Evolutionary conservation across 169 alveolate genomes (phyloP), one percentile per base, ranked within the genome.

Genomic region (Cryptosporidium viatorum): DNA sequence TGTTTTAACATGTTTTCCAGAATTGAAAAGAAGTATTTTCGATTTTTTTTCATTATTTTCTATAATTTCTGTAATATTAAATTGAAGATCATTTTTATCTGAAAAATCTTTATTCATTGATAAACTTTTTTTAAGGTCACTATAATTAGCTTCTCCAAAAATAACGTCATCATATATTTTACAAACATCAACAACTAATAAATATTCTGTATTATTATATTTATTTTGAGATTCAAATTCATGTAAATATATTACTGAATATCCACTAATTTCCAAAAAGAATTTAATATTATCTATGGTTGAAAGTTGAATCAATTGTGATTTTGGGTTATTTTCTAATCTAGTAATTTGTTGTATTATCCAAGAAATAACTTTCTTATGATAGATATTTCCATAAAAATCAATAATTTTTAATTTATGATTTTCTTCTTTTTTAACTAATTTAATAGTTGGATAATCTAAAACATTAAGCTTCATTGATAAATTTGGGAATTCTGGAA

Each of bases 361-460:
- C 89, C 89, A 80, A 43, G 68, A 62, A 6, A 80, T 23, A 8
- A 80, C 69, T 33, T 39, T 80, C 50, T 80, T 65, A 39, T 65
- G 35, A 65, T 80, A 41, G 1, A 80, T 80, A 41, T 41, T 59
- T 7, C 89, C 89, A 23, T 80, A 41, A 41, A 59, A 80, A 48
- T 80, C 75, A 12, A 62, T 41, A 29, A 80, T 39, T 80, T 37
- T 59, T 29, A 43, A 29, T 29, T 59, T 62, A 39, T 18, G 37
- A 55, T 73, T 51, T n/a, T 62, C 55, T 23, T 48, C 70, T 37
- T 59, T 48, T n/a, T 41, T 45, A 10, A 70, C 65, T 29, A 80
- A 43, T 48, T 80, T 80, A 31, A 80, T 80, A 1, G 65, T 43
- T 80, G 89, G 89, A 59, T 80, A 80, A 48, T 80, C 89, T 4